Percentiles rank a stretch among this genome's conserved stretches.
Conservation (phyloP, 2,329 filamentous ascomycete genomes). For the Sarocladium oryzae region DNA sequence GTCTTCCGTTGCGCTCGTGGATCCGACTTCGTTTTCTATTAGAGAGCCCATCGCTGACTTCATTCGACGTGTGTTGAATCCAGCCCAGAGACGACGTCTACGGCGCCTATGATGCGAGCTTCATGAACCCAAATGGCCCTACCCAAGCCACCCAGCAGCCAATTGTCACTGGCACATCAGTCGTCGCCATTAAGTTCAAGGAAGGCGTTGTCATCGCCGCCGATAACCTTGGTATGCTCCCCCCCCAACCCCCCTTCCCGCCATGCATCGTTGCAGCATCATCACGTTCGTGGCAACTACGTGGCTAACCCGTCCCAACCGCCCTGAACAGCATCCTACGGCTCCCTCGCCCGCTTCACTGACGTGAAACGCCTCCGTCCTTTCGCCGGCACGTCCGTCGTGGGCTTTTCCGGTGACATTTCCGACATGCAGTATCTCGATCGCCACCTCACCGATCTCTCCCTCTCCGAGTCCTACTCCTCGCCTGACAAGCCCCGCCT, state of each 20-base stretch:
- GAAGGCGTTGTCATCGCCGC: slow-evolving; percentile 94
- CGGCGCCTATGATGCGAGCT: slow-evolving; percentile 83
- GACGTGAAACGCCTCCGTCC: slow-evolving; percentile 91
- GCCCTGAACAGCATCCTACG: slow-evolving; percentile 97
- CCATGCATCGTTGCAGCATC: not conserved
- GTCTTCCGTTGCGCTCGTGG: slow-evolving; percentile 33
- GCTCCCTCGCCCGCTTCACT: slow-evolving; percentile 91
- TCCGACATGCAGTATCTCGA: slow-evolving; percentile 99
- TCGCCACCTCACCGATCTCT: slow-evolving; percentile 79
- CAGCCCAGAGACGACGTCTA: slow-evolving; percentile 97
- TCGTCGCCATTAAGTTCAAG: slow-evolving; percentile 91
- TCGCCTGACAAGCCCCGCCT: slow-evolving; percentile 43
- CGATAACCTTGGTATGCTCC: slow-evolving; percentile 77
- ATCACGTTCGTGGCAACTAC: no score
- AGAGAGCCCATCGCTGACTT: slow-evolving; percentile 13
- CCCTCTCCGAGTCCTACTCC: slow-evolving; percentile 82
- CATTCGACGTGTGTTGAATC: not conserved
- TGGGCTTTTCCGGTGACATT: slow-evolving; percentile 95
- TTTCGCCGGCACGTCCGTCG: slow-evolving; percentile 76
- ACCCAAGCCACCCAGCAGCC: slow-evolving; percentile 86
- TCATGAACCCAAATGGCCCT: slow-evolving; percentile 65
- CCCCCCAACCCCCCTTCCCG: not conserved
- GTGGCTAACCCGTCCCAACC: no score
- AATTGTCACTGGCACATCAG: slow-evolving; percentile 93
- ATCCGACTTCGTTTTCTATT: no score